These are phyloP conservation scores for Lasiosphaeria hispida DNA, from an alignment of 495 filamentous ascomycete genomes.

Conservation along the genomic window DNA sequence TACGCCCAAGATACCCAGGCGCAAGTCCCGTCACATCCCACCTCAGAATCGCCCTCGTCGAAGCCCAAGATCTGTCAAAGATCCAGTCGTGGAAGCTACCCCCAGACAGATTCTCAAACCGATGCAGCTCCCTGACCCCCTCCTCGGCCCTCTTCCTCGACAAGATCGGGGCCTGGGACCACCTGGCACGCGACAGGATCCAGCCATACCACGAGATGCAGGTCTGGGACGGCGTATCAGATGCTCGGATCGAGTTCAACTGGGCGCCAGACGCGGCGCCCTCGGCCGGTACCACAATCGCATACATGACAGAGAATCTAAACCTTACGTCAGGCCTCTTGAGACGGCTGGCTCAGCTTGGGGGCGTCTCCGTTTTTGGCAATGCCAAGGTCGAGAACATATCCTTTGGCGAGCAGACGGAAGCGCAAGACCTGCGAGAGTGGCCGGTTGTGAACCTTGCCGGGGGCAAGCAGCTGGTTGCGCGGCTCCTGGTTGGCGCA, in stretches of 20 bases:
- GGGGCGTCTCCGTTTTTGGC: constrained; percentile 67
- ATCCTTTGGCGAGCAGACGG: constrained; percentile 64
- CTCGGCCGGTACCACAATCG: constrained; percentile 58
- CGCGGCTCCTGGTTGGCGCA: constrained; percentile 85
- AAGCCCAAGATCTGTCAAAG: constrained; percentile 77
- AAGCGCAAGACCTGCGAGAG: constrained; percentile 70
- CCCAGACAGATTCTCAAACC: constrained; percentile 76
- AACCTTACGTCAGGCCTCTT: constrained; percentile 80
- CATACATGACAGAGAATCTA: constrained; percentile 93
- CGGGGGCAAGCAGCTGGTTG: constrained; percentile 60
- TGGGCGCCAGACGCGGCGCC: constrained; percentile 53
- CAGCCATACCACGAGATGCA: constrained; percentile 90
- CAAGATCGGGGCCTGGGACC: constrained; percentile 83
- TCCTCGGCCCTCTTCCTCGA: constrained; percentile 69
- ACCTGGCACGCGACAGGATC: constrained; percentile 65
- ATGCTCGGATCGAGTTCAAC: constrained; percentile 84
- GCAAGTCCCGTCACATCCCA: constrained; percentile 69
- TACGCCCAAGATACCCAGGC: constrained; percentile 32
- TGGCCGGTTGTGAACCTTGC: constrained; percentile 82
- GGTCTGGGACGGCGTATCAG: constrained; percentile 94
- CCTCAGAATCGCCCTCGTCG: constrained; percentile 84
- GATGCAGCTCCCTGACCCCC: constrained; percentile 91
- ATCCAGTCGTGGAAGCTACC: constrained; percentile 62
- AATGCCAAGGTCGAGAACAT: constrained; percentile 75
- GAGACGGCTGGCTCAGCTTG: constrained; percentile 64